Percentiles rank a stretch among this genome's conserved stretches.
These are phyloP conservation scores for Chlorophyllum brunneum DNA, from an alignment of 768 basidiomycete genomes.

Conservation along the genomic window DNA sequence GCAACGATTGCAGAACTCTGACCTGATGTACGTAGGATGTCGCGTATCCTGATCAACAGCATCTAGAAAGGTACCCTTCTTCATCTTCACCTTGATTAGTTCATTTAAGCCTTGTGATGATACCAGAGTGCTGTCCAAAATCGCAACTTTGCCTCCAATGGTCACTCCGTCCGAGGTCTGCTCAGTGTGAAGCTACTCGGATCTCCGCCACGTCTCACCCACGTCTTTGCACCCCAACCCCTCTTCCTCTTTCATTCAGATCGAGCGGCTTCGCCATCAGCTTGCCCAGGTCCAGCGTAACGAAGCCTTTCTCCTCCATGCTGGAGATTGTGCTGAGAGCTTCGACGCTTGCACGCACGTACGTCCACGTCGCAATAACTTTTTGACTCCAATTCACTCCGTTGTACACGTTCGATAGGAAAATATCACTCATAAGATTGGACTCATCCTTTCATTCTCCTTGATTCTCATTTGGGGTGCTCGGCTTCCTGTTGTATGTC, in stretches of 20 bases:
- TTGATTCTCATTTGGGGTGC: constrained; percentile 94
- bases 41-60: constrained; percentile 18
- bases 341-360: constrained; percentile 90
- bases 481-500: constrained; percentile 82
- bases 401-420: constrained; percentile 41
- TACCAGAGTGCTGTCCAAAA: constrained; percentile 71
- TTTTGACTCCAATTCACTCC: constrained; percentile 14
- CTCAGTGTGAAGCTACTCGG: constrained; percentile 22
- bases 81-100: not conserved
- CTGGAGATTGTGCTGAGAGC: constrained; percentile 97
- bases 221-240: constrained; percentile 9
- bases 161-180: constrained; percentile 90
- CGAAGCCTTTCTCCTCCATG: constrained; percentile 92
- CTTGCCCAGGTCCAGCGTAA: constrained; percentile 77
- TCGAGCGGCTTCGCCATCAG: constrained; percentile 80
- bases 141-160: constrained; percentile 78
- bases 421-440: constrained; percentile 85
- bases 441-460: constrained; percentile 91
- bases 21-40: constrained; percentile 16
- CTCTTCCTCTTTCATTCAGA: constrained; percentile 35
- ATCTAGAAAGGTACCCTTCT: constrained; percentile 16
- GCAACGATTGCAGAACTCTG: not conserved
- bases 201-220: constrained; percentile 20
- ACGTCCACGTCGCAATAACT: constrained; percentile 21
- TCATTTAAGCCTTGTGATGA: not conserved